Percentiles rank a stretch among this genome's conserved stretches.
These are phyloP conservation scores for Lizonia empirigonia DNA, from an alignment of 2,329 filamentous ascomycete species.

Conservation along the genomic window DNA sequence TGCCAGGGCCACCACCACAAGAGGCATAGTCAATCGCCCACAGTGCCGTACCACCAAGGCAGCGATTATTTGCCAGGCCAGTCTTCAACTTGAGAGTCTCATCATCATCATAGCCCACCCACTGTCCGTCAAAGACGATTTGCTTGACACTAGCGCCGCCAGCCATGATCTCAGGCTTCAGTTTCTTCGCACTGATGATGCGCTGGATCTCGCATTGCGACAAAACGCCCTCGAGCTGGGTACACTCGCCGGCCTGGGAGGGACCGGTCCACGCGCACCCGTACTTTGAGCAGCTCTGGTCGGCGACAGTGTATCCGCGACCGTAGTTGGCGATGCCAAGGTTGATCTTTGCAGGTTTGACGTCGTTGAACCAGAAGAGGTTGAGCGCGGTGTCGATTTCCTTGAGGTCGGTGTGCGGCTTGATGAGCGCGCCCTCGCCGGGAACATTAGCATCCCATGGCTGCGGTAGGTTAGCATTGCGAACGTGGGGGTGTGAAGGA, in stretches of 20 bases:
- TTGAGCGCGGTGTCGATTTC: slow-evolving; percentile 53
- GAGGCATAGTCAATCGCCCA: slow-evolving; percentile 31
- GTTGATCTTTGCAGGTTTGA: slow-evolving; percentile 51
- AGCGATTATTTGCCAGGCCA: slow-evolving; percentile 28
- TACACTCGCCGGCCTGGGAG: slow-evolving; percentile 27
- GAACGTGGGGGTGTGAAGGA: background rate
- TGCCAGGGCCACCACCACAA: slow-evolving; percentile 4
- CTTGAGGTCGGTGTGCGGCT: slow-evolving; percentile 55
- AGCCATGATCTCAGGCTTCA: slow-evolving; percentile 30
- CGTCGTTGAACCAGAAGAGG: slow-evolving; percentile 54
- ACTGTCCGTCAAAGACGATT: slow-evolving; percentile 46
- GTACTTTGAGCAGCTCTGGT: slow-evolving; percentile 24
- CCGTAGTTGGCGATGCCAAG: slow-evolving; percentile 58
- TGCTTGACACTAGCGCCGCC: slow-evolving; percentile 43
- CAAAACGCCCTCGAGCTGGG: slow-evolving; percentile 42
- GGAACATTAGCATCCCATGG: slow-evolving; percentile 19
- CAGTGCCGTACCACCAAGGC: slow-evolving; percentile 31
- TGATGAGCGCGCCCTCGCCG: slow-evolving; percentile 40
- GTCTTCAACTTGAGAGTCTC: slow-evolving; percentile 34
- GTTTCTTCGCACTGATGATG: slow-evolving; percentile 28
- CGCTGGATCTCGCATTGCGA: slow-evolving; percentile 46
- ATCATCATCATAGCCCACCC: slow-evolving; percentile 50
- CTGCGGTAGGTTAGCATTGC: background rate
- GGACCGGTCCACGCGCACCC: slow-evolving; percentile 30
- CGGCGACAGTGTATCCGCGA: slow-evolving; percentile 36